Conservation (phyloP, 2,329 filamentous ascomycete genomes). For the Apiospora aurea region DNA sequence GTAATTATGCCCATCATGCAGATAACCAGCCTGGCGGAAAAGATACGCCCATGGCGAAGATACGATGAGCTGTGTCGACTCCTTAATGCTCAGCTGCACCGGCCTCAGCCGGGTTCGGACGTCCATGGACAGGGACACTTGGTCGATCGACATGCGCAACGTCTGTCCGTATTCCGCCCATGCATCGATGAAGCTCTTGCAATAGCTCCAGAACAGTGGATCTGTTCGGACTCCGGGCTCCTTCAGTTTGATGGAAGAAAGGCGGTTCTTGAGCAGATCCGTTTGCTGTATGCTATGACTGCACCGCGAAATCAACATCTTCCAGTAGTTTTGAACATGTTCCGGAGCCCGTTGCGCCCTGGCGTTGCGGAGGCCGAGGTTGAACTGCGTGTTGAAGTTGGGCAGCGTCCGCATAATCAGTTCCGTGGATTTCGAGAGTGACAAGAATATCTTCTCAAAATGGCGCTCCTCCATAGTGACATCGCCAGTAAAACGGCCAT, state of each 20-base stretch:
- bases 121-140: slow-evolving; percentile 65
- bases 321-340: slow-evolving; percentile 71
- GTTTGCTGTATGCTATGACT: slow-evolving; percentile 75
- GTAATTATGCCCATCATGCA: slow-evolving; percentile 33
- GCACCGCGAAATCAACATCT: slow-evolving; percentile 74
- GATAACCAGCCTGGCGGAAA: slow-evolving; percentile 41
- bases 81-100: slow-evolving; percentile 82
- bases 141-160: slow-evolving; percentile 62
- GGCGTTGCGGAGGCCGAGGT: slow-evolving; percentile 67
- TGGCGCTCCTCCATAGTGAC: slow-evolving; percentile 78
- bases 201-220: slow-evolving; percentile 70
- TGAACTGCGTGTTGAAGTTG: slow-evolving; percentile 71
- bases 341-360: slow-evolving; percentile 66
- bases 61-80: slow-evolving; percentile 76
- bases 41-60: slow-evolving; percentile 64
- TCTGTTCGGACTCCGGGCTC: slow-evolving; percentile 78
- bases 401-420: slow-evolving; percentile 77
- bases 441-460: slow-evolving; percentile 84
- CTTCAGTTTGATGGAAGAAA: slow-evolving; percentile 83
- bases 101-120: slow-evolving; percentile 78
- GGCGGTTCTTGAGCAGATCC: slow-evolving; percentile 72
- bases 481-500: slow-evolving; percentile 64
- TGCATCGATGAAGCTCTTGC: slow-evolving; percentile 75
- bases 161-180: slow-evolving; percentile 72
- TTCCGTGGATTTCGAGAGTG: slow-evolving; percentile 76